Percentiles rank a stretch among this genome's conserved stretches.
These are phyloP conservation scores for Primulina huaijiensis DNA, from an alignment of 257 asterid species.

Conservation along the genomic window DNA sequence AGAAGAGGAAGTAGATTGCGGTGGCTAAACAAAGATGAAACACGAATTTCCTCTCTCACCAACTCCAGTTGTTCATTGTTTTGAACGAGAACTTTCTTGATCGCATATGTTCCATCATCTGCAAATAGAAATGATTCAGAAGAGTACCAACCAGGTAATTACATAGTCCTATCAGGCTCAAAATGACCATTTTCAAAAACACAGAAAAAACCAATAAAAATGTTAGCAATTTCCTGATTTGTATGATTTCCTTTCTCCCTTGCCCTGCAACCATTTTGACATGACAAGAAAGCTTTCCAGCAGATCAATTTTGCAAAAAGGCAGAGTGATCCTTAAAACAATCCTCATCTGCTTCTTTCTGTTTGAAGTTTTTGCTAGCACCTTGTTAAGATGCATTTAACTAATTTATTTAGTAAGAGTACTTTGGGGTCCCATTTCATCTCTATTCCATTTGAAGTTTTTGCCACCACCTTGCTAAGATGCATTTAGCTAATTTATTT, in stretches of 20 bases:
- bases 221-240: background rate
- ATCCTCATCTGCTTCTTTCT: constrained; percentile 4
- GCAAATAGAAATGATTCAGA: constrained; percentile 25
- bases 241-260: background rate
- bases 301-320: background rate
- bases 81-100: constrained; percentile 97
- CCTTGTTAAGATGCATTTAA: constrained; percentile 1
- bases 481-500: constrained; percentile 1
- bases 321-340: constrained; percentile 6
- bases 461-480: background rate
- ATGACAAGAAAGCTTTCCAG: constrained; percentile 3
- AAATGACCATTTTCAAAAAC: constrained; percentile 4
- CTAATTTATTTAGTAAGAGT: background rate
- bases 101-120: constrained; percentile 98
- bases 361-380: constrained; percentile 10
- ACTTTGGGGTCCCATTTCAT: constrained; percentile 9
- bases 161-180: constrained; percentile 12
- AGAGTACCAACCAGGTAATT: constrained; percentile 20
- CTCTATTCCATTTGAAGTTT: constrained; percentile 13
- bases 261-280: constrained; percentile 6
- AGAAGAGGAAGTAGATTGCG: constrained; percentile 97
- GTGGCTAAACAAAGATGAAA: constrained; percentile 84
- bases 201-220: background rate
- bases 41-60: constrained; percentile 90
- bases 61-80: constrained; percentile 75